Percentiles rank a stretch among this genome's conserved stretches.
These are phyloP conservation scores for Blastocystis sp. DNA, from an alignment of 352 stramenopile species.

Conservation along the genomic window DNA sequence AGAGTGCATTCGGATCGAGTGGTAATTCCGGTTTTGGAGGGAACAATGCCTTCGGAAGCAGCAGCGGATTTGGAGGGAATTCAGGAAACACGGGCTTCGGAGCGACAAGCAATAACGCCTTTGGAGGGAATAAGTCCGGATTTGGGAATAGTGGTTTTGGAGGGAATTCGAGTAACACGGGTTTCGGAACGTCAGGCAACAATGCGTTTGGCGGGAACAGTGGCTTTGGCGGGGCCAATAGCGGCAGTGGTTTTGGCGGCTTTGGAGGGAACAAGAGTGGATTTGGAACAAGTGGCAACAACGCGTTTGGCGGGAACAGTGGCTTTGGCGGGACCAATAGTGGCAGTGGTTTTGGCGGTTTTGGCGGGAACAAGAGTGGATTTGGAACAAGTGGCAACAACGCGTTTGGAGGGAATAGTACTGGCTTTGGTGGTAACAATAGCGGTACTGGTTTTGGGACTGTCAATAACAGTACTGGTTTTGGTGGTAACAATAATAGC, in stretches of 20 bases:
- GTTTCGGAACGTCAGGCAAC: background rate
- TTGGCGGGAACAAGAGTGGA: conserved; percentile 29
- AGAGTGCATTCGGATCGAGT: background rate
- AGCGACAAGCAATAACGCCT: background rate
- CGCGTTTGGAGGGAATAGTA: conserved; percentile 8
- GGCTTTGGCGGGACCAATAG: conserved; percentile 16
- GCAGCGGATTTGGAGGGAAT: background rate
- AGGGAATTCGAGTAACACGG: background rate
- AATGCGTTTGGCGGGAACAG: background rate
- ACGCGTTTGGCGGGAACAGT: conserved; percentile 14
- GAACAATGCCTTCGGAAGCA: background rate
- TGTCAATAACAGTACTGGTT: background rate
- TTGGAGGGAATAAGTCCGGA: background rate
- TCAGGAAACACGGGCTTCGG: background rate
- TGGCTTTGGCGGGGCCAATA: too few relatives aligned
- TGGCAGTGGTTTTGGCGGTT: conserved; percentile 11
- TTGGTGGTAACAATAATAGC: conserved; percentile 47
- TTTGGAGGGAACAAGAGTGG: conserved; percentile 35
- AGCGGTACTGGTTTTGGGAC: background rate
- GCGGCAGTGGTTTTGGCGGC: background rate
- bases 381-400: conserved; percentile 43
- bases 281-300: conserved; percentile 36
- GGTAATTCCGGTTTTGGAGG: conserved; percentile 8
- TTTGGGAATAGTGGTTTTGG: background rate
- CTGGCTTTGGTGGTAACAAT: conserved; percentile 26